phyloP scores from a whole-genome alignment of 2,329 filamentous ascomycete species.

The Talaromyces funiculosus region DNA sequence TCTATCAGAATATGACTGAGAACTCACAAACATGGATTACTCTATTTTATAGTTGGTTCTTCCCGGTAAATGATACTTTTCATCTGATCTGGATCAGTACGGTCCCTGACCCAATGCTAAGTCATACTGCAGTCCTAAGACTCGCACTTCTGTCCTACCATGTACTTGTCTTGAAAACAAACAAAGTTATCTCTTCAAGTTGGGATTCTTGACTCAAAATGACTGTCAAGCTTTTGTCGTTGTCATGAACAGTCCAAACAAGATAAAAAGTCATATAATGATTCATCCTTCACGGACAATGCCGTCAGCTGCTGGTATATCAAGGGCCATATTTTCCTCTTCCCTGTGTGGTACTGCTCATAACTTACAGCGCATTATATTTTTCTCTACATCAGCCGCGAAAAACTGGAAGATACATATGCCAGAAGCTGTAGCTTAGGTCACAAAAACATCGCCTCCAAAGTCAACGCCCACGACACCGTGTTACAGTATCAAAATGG shows the following conservation, averaged over 20 bases:
- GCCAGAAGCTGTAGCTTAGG: neutral
- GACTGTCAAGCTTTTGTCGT: neutral
- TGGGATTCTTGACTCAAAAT: neutral
- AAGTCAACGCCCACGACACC: neutral
- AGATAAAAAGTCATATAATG: neutral
- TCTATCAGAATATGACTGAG: neutral
- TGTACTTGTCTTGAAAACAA: neutral
- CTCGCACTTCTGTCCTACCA: neutral
- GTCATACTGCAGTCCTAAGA: neutral
- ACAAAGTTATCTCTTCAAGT: neutral
- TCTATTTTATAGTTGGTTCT: neutral
- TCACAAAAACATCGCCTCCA: neutral
- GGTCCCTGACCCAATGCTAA: too few species aligned
- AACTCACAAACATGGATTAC: too few species aligned
- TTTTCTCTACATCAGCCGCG: neutral
- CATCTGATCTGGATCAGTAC: neutral
- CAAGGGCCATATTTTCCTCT: neutral
- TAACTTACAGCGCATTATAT: neutral
- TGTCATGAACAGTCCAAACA: neutral
- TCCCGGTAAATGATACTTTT: neutral
- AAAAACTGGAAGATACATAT: neutral
- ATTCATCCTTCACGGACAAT: neutral
- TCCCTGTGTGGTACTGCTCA: neutral
- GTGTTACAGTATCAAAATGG: neutral
- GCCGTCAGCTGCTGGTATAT: neutral